Conservation (phyloP, 352 stramenopile species). For the Globisporangium cylindrosporum region DNA sequence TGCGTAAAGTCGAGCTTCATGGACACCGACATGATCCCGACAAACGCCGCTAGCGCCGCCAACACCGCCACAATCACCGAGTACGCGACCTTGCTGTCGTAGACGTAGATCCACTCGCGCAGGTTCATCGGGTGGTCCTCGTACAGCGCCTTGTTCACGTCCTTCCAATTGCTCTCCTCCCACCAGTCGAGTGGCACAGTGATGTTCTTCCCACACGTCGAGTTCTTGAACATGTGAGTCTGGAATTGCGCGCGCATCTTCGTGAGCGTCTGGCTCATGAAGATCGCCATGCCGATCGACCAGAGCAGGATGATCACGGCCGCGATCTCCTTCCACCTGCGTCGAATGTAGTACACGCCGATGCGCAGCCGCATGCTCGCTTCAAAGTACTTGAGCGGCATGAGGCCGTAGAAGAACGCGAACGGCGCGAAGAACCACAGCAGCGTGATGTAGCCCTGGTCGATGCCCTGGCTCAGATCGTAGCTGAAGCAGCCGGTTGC, state of each 20-base stretch:
- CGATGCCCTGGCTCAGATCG: conserved; percentile 23
- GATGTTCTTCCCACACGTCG: conserved; percentile 44
- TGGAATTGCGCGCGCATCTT: conserved; percentile 39
- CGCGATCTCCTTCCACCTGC: conserved; percentile 70
- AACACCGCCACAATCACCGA: conserved; percentile 65
- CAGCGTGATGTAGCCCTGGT: conserved; percentile 32
- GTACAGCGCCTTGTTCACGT: conserved; percentile 18
- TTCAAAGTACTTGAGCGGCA: conserved; percentile 71
- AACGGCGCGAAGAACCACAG: conserved; percentile 67
- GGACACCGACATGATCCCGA: conserved; percentile 65
- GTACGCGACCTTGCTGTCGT: conserved; percentile 59
- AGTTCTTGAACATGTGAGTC: conserved; percentile 31
- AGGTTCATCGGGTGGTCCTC: conserved; percentile 39
- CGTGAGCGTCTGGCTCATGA: conserved; percentile 55
- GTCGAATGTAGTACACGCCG: conserved; percentile 71
- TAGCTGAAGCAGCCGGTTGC: conserved; percentile 30
- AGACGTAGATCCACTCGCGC: conserved; percentile 59
- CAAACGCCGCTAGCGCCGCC: conserved; percentile 51
- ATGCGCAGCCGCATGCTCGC: conserved; percentile 62
- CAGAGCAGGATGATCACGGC: conserved; percentile 67
- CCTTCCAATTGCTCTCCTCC: conserved; percentile 32
- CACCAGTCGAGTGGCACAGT: conserved; percentile 46
- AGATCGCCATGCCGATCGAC: conserved; percentile 60
- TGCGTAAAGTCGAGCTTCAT: conserved; percentile 82
- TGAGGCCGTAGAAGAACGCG: conserved; percentile 51